Base-by-base conservation (phyloP, 202 grass and related monocot species). In the Musa balbisiana region DNA sequence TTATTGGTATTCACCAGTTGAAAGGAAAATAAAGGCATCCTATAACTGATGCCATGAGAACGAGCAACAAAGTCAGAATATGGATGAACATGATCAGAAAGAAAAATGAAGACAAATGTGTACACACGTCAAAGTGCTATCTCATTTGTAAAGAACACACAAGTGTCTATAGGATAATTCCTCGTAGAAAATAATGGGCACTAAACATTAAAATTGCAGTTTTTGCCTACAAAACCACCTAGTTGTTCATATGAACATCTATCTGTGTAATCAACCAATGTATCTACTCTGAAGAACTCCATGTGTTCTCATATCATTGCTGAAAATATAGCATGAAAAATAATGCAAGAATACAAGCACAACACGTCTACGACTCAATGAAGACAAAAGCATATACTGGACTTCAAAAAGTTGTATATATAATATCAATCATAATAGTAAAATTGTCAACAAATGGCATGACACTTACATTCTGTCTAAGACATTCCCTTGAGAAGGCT, bases 401-500 rank as follows among this genome's bases (percentile, higher is more conserved):
- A 21, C 9, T 21, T 62, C 13, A 62, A 20, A 62, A 62, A 62
- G 13, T 62, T 15, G 58, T 19, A 62, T 8, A 19, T 15, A 8
- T 19, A 62, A 5, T 20, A 17, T 62, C 58, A 62, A 8, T 17
- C 9, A 21, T 6, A n/a, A 19, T 17, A n/a, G 5, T 62, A 19
- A 15, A 62, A 62, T 62, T 64, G 60, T 49, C 43, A 79, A 73
- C 72, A 29, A 52, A 24, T 6, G 19, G 19, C 2, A 52, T 26
- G 21, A 60, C 17, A 83, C 90, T 89, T 87, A 98, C 91, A 77
- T 92, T 84, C 87, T 92, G 91, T 27, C 74, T 81, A 53, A 98
- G 81, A 68, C 94, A 94, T 71, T 98, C 94, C 76, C 94, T 92
- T 51, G 91, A 98, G 83, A 98, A 98, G 25, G 94, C 88, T 84